Evolutionary conservation across 2,329 filamentous ascomycete species (phyloP), one percentile per base, ranked within the genome.

Genomic region (Trichoderma harzianum): DNA sequence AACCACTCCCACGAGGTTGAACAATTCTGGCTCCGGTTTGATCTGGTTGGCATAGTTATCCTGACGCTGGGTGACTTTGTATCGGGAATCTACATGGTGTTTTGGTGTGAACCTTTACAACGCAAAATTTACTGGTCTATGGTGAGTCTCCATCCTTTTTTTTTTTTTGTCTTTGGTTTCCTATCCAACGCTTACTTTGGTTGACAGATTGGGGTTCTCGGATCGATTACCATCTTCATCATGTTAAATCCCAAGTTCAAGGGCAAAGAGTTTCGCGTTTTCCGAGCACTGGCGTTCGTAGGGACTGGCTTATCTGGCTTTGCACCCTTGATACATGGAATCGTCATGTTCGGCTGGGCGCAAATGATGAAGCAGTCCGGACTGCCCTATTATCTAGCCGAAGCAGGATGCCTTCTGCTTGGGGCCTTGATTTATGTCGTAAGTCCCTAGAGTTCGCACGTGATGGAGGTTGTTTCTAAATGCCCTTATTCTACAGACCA

Each of bases 41-140:
- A 68, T 12, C 34, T 68, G n/a, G 65, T 68, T 7, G 65, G 65
- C 4, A 68, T 68, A 30, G 65, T 68, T 30, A 24, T 68, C 34
- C 53, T 68, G 10, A 68, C 65, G 30, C 14, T 68, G 12, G 65
- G 65, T 7, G 65, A 68, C 34, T 68, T 68, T 60, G 26, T 68
- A 32, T 68, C 65, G 6, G 65, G 53, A 24, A 68, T 68, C 24
- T 68, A 68, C 53, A 68, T 68, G 65, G 65, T 68, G 26, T 68
- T 68, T 6, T 68, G 65, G 65, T 68, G 65, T 47, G 65, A 68
- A 6, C 65, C 65, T 60, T 26, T 34, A 32, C 24, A 68, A 18
- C 65, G 65, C 34, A 68, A 68, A 26, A 68, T 68, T 8, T 68
- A 68, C 65, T 68, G 65, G 65, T 68, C 65, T 14, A 68, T 68